phyloP scores from a whole-genome alignment of 2,329 filamentous ascomycete species.

The Scolecobasidium constrictum region DNA sequence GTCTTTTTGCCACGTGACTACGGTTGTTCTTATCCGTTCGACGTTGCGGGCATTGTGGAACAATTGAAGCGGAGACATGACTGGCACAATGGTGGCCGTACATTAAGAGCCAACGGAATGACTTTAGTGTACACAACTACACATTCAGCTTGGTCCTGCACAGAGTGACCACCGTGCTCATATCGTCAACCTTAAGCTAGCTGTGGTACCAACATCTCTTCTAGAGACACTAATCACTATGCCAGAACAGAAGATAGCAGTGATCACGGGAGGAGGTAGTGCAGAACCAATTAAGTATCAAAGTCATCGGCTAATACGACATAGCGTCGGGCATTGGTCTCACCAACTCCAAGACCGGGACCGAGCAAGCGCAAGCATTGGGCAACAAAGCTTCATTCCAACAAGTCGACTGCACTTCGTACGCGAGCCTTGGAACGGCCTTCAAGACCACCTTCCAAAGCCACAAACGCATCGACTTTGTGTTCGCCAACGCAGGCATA shows the following conservation, averaged over 20 bases:
- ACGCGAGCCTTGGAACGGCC: conserved; percentile 20
- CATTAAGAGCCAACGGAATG: no score
- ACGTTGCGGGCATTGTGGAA: background rate
- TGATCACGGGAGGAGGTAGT: conserved; percentile 19
- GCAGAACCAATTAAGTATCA: no score
- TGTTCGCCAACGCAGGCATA: conserved; percentile 39
- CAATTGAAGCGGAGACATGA: no score
- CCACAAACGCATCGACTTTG: conserved; percentile 32
- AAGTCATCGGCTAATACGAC: no score
- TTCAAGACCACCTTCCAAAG: conserved; percentile 28
- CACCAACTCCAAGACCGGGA: conserved; percentile 24
- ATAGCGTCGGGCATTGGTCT: conserved; percentile 33
- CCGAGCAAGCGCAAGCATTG: conserved; percentile 17
- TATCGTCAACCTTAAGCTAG: no score
- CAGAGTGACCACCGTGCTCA: no score
- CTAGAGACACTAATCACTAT: no score
- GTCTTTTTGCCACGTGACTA: background rate
- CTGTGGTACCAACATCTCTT: no score
- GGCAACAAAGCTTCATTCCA: conserved; percentile 25
- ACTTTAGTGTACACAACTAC: no score
- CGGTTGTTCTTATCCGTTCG: background rate
- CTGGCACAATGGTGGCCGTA: no score
- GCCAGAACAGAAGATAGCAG: conserved; percentile 13
- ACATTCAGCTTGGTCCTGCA: no score
- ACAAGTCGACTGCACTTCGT: conserved; percentile 27